Base-by-base conservation (phyloP, 2,329 filamentous ascomycete genomes). In the Colletotrichum noveboracense region DNA sequence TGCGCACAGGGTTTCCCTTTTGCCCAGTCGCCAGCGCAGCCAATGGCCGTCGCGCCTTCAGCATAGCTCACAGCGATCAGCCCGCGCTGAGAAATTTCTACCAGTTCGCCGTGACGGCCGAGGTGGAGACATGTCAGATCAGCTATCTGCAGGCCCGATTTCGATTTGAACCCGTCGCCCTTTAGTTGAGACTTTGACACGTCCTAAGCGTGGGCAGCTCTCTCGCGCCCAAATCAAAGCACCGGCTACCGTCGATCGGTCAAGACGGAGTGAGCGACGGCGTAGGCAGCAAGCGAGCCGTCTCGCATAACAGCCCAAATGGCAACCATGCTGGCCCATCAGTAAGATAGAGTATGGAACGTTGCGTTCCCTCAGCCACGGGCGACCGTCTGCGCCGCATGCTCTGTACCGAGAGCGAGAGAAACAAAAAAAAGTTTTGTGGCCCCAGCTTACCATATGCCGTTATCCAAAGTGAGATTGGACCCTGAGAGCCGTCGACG, bases 1-100 rank as follows among this genome's bases (percentile, higher is more conserved):
- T 76, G 74, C 71, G 71, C 74, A 70, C 74, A 75, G 71, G 74
- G 74, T 75, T 68, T 65, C 48, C 69, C 26, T 62, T 48, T 38
- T 68, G 56, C 70, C 64, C 64, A 65, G 64, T 69, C 48, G 64
- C 58, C 28, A 38, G 36, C 13, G 8, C 30, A 56, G 21, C 74
- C 74, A 75, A 76, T 76, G 66, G 18, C 34, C 34, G 64, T 30
- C 48, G 43, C 60, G 61, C 55, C 68, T 16, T 24, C 32, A 34
- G 24, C 28, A 61, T 43, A 26, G 61, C 55, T 34, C 24, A 24
- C 48, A 66, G 38, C 60, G 38, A 66, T 74, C 65, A 74, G 66
- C 61, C 38, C 65, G 48, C 56, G 43, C 32, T 65, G 56, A 62
- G 69, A 66, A 67, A 71, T 67, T 72, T 55, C 18, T 28, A 67